Evolutionary conservation across 345 rosid genomes (phyloP).

Genomic region (Carallia pectinifolia): DNA sequence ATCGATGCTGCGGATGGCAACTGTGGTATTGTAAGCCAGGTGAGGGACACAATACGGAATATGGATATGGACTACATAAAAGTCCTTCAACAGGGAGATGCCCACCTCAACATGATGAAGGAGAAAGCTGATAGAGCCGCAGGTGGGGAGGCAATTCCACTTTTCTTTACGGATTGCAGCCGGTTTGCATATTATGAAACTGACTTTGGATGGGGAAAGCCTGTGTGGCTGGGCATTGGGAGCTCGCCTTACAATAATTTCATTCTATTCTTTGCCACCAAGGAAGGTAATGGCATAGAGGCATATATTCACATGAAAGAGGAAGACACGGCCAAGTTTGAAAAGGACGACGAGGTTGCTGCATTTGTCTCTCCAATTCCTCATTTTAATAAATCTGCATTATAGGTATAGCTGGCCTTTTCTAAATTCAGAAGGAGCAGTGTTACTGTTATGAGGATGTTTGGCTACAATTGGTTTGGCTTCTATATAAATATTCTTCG

Average conservation of each 20-base stretch:
- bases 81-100: constrained; percentile 3
- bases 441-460: too few relatives aligned
- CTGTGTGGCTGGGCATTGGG: constrained; percentile 8
- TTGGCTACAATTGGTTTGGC: too few relatives aligned
- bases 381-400: too few relatives aligned
- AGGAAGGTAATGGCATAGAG: constrained; percentile 15
- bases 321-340: constrained; percentile 19
- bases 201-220: constrained; percentile 22
- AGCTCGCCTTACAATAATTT: background rate
- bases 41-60: constrained; percentile 2
- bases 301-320: constrained; percentile 14
- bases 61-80: constrained; percentile 6
- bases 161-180: constrained; percentile 1
- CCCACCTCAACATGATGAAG: background rate
- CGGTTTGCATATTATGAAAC: constrained; percentile 8
- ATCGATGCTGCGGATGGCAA: background rate
- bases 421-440: too few relatives aligned
- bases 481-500: too few relatives aligned
- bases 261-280: background rate
- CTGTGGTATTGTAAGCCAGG: constrained; percentile 6
- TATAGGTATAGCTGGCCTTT: too few relatives aligned
- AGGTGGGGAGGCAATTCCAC: background rate
- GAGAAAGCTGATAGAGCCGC: background rate
- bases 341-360: constrained; percentile 2
- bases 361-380: constrained; percentile 7